Evolutionary conservation across 768 basidiomycete species (phyloP).

Genomic region (Suillus luteus): DNA sequence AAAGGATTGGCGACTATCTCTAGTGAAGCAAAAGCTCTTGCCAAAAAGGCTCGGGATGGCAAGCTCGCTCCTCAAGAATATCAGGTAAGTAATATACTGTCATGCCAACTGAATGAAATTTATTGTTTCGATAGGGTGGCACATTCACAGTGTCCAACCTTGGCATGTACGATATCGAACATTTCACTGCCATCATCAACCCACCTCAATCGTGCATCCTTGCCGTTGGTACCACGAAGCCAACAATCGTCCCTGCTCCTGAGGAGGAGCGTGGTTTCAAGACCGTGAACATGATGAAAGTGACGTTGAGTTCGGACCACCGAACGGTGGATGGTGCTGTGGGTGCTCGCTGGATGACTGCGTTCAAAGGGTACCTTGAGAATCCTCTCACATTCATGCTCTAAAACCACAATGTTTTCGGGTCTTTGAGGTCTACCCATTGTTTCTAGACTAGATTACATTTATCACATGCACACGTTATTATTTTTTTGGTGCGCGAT

Average conservation of each 20-base stretch:
- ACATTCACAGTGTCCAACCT: constrained; percentile 99
- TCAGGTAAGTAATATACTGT: constrained; percentile 58
- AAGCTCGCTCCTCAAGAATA: constrained; percentile 95
- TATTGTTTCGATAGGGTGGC: constrained; percentile 63
- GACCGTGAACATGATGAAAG: constrained; percentile 90
- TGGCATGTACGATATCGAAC: constrained; percentile 94
- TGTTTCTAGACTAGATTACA: constrained; percentile 9
- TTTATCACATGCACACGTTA: constrained; percentile 1
- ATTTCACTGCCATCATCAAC: constrained; percentile 99
- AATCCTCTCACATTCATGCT: constrained; percentile 98
- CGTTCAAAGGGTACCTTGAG: constrained; percentile 96
- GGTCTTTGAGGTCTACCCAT: not conserved
- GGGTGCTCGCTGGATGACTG: constrained; percentile 87
- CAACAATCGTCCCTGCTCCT: constrained; percentile 84
- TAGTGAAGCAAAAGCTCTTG: constrained; percentile 86
- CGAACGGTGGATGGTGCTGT: constrained; percentile 96
- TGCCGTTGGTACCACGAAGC: constrained; percentile 85
- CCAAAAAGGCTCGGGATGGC: constrained; percentile 94
- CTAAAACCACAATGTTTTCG: constrained; percentile 38
- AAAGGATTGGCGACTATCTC: constrained; percentile 95
- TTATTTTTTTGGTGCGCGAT: not conserved
- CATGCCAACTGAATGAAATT: not conserved
- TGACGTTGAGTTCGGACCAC: constrained; percentile 93
- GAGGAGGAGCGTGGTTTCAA: constrained; percentile 96
- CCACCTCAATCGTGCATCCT: constrained; percentile 97